Conservation (phyloP, 2,329 filamentous ascomycete genomes). For the Alternaria tenuissima region DNA sequence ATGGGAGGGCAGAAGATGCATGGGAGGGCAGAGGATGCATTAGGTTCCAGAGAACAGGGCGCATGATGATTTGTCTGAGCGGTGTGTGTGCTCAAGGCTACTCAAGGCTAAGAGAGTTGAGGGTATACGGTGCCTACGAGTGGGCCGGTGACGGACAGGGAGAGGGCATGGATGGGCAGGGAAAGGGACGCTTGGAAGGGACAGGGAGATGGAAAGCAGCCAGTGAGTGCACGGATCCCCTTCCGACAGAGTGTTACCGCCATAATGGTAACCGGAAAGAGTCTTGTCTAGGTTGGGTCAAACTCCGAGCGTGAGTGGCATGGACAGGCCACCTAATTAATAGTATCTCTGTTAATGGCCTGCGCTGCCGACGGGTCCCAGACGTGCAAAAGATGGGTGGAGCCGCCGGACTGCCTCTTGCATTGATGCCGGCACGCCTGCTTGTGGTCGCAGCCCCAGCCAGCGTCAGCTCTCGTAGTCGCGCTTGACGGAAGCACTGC, state of each 20-base stretch:
- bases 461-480: conserved; percentile 27
- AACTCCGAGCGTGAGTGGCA: conserved; percentile 29
- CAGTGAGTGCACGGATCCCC: conserved; percentile 15
- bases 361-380: conserved; percentile 31
- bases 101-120: background rate
- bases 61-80: background rate
- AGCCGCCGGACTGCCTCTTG: conserved; percentile 28
- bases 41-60: conserved; percentile 4
- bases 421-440: conserved; percentile 22
- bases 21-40: background rate
- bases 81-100: background rate
- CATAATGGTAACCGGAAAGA: conserved; percentile 30
- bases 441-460: conserved; percentile 19
- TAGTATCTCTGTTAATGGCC: conserved; percentile 32
- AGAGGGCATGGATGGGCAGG: background rate
- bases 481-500: conserved; percentile 21
- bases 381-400: conserved; percentile 28
- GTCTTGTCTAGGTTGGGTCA: conserved; percentile 18
- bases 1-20: background rate
- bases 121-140: background rate
- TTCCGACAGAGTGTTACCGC: conserved; percentile 33
- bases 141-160: conserved; percentile 12
- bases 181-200: background rate
- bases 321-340: conserved; percentile 31
- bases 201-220: conserved; percentile 11